Evolutionary conservation across 192 early-diverging fungal genomes (phyloP), one percentile per base, ranked within the genome.

Genomic region (Rhizoclosmatium sp.): DNA sequence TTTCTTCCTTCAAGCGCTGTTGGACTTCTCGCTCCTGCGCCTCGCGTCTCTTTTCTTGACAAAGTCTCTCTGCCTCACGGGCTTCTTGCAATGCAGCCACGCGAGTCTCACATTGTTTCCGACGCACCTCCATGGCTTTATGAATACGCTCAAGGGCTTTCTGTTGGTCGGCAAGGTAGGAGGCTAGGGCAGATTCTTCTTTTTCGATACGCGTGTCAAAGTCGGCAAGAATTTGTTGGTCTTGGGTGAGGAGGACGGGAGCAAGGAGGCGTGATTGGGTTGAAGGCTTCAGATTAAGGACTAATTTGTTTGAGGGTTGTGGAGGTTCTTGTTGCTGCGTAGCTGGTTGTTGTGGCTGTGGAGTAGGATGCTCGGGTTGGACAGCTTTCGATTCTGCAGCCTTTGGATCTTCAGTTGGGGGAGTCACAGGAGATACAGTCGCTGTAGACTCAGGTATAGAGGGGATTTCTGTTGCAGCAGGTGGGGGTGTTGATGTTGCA

Each of bases 181-280:
- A 7, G 31, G 40, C 64, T 0, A 76, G 21, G 2, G 75, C 75
- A 4, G 12, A 2, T 65, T 76, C 47, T 56, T 76, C 75, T 5
- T 61, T 64, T 23, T 65, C 60, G n/a, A 76, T 76, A 10, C 75
- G 75, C 5, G 61, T 9, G 65, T 76, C 75, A 44, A 41, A 76
- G 4, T 19, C 5, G 31, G 62, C 44, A n/a, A 76, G 19, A 10
- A 61, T 47, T 46, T 67, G 19, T 65, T 65, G 39, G 49, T 65
- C 61, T 40, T 21, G n/a, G 16, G 60, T 45, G 64, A 76, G 75
- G 40, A 47, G 47, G 2, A 31, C 44, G 2, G 75, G 75, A 12
- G n/a, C 47, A 9, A 46, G 46, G 4, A 76, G 60, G 4, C 46
- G 61, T 10, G 65, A 51, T 39, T 65, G 47, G 3, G 75, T 76